Conservation (phyloP, 176 grass and related monocot species). For the Oryza meridionalis region DNA sequence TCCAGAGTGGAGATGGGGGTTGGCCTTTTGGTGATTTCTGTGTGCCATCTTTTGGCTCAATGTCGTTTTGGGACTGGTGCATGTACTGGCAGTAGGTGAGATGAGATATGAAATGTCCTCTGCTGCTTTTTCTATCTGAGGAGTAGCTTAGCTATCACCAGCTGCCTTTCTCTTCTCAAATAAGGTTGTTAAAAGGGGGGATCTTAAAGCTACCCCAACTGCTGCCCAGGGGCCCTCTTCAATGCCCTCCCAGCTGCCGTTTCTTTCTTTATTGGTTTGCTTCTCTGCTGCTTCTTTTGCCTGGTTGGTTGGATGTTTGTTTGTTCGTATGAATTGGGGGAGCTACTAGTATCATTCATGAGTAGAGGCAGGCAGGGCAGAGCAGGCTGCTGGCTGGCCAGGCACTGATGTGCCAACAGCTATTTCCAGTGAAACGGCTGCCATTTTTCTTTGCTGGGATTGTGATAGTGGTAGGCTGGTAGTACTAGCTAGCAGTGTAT, state of each 20-base stretch:
- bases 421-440: background rate
- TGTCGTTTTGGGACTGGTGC: constrained; percentile 25
- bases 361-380: background rate
- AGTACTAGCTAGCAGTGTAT: no score
- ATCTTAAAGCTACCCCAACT: background rate
- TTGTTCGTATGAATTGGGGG: constrained; percentile 9
- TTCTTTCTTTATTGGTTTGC: constrained; percentile 40
- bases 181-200: background rate
- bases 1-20: constrained; percentile 6
- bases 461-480: background rate
- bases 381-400: background rate
- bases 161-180: background rate
- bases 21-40: background rate
- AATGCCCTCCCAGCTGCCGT: background rate
- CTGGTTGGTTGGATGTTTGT: constrained; percentile 10
- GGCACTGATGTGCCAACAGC: constrained; percentile 3
- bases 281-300: constrained; percentile 22
- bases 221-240: background rate
- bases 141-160: background rate
- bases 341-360: background rate
- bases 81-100: background rate
- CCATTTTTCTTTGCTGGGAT: background rate
- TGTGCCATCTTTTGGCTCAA: constrained; percentile 6
- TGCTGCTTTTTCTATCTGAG: background rate
- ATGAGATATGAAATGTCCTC: background rate